Evolutionary conservation across 441 rosid species (phyloP).

Genomic region (Rhodomyrtus psidioides): DNA sequence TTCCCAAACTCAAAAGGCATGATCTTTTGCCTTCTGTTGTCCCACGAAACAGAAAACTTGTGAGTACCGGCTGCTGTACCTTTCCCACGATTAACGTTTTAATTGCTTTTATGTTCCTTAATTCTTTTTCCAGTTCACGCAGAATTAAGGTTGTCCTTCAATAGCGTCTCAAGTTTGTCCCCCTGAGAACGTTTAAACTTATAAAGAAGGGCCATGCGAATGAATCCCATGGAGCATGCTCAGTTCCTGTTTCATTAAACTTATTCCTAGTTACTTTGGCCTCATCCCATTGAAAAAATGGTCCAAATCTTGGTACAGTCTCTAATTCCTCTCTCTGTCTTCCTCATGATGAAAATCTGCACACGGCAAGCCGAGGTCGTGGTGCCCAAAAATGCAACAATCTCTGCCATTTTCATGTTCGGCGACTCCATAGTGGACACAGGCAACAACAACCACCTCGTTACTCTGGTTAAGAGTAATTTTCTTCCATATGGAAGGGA

Average conservation of each 20-base stretch:
- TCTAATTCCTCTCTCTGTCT: not conserved
- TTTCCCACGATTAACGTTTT: not conserved
- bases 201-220: not conserved
- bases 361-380: not conserved
- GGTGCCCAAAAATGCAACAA: constrained; percentile 4
- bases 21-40: not conserved
- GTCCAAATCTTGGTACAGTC: not conserved
- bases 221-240: not conserved
- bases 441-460: constrained; percentile 38
- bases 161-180: not conserved
- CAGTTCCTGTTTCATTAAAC: not conserved
- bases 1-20: not conserved
- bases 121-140: not conserved
- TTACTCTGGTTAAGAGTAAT: constrained; percentile 27
- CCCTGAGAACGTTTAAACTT: not conserved
- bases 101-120: not conserved
- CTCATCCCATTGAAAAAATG: not conserved
- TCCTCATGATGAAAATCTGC: not conserved
- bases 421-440: constrained; percentile 52
- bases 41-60: not conserved
- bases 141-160: not conserved
- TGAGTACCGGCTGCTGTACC: not conserved
- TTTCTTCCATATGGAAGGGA: constrained; percentile 47
- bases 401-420: constrained; percentile 27
- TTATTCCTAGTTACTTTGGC: not conserved